Conservation (phyloP, 2,329 filamentous ascomycete species). For the Fonsecaea pedrosoi region DNA sequence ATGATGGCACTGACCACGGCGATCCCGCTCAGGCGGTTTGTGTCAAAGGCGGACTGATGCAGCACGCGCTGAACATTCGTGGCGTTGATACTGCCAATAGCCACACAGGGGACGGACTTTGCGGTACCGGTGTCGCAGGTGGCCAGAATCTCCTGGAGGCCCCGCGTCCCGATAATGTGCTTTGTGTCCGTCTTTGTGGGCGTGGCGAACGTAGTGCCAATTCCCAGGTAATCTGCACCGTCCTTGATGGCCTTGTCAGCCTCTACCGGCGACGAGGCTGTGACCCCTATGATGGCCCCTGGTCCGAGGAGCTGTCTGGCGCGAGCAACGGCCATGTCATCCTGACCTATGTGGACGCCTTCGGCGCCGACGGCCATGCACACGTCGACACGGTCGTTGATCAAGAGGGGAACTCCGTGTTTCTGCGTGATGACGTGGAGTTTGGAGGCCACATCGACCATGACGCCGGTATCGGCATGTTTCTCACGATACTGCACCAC, state of each 20-base stretch:
- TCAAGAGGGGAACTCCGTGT: constrained; percentile 77
- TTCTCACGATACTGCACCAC: constrained; percentile 94
- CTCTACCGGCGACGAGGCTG: constrained; percentile 76
- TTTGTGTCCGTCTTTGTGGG: constrained; percentile 90
- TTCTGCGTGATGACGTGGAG: constrained; percentile 74
- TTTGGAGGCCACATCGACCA: constrained; percentile 72
- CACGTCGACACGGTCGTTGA: constrained; percentile 93
- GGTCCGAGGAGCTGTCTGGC: constrained; percentile 77
- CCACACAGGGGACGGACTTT: constrained; percentile 68
- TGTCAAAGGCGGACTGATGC: constrained; percentile 64
- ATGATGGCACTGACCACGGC: constrained; percentile 91
- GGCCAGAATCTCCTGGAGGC: constrained; percentile 70
- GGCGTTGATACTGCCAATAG: constrained; percentile 86
- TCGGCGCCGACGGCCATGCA: constrained; percentile 84
- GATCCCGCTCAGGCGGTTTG: constrained; percentile 70
- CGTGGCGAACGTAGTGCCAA: constrained; percentile 89
- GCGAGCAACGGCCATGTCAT: constrained; percentile 78
- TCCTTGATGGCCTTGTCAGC: constrained; percentile 72
- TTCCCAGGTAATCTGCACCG: constrained; percentile 89
- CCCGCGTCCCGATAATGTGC: constrained; percentile 75
- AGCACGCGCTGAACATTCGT: constrained; percentile 76
- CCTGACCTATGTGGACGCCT: constrained; percentile 93
- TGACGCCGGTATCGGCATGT: constrained; percentile 72
- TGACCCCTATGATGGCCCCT: constrained; percentile 85
- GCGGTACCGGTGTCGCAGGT: constrained; percentile 59